phyloP scores from a whole-genome alignment of 768 basidiomycete species.

The Trametes cingulata region DNA sequence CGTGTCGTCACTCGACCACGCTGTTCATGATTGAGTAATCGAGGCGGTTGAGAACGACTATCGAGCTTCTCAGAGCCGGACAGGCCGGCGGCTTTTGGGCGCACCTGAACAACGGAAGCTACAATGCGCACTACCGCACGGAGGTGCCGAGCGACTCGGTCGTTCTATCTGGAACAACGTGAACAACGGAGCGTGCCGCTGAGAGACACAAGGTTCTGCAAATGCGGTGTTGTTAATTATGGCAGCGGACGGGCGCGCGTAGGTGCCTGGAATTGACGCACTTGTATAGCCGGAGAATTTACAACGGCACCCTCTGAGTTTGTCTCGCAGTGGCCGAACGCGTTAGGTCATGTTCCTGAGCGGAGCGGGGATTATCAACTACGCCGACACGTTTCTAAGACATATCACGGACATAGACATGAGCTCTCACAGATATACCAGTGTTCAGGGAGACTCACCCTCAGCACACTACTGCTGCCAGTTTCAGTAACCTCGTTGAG shows the following conservation, averaged over 20 bases:
- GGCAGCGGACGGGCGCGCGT: neutral
- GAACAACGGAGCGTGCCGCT: neutral
- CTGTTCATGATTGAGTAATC: conserved; percentile 2
- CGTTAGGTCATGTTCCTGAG: neutral
- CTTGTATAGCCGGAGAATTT: neutral
- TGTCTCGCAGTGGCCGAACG: neutral
- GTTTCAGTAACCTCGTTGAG: no score
- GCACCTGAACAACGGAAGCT: neutral
- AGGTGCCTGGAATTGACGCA: conserved; percentile 9
- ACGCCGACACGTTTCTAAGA: no score
- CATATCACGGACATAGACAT: no score
- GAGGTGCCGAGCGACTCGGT: neutral
- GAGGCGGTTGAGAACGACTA: neutral
- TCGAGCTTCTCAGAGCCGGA: neutral
- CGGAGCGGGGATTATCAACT: neutral
- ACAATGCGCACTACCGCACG: neutral
- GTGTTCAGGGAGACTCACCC: no score
- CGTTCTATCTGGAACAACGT: neutral
- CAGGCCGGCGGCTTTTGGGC: conserved; percentile 1
- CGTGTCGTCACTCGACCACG: neutral
- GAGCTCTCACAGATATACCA: no score
- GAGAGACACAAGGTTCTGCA: conserved; percentile 10
- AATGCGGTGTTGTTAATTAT: conserved; percentile 20
- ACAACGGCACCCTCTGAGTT: neutral
- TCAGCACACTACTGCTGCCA: no score